A percentile compares a stretch with the other conserved stretches of the same genome.
Conservation (phyloP, 192 early-diverging fungal genomes). For the Ambispora gerdemannii region DNA sequence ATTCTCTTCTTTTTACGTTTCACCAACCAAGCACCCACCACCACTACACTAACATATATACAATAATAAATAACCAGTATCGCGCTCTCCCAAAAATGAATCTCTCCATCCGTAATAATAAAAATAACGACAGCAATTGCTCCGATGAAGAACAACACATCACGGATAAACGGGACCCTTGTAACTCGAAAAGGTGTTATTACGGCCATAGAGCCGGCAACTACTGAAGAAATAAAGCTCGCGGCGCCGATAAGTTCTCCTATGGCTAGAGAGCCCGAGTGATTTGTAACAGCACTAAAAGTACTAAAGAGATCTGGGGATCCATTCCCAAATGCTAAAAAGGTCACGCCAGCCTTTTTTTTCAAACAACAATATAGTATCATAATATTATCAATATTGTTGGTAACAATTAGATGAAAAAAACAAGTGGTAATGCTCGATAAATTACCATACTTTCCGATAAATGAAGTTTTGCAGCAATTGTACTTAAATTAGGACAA, state of each 20-base stretch:
- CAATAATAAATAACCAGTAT: conserved; percentile 57
- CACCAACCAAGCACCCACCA: conserved; percentile 53
- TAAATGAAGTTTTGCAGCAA: conserved; percentile 68
- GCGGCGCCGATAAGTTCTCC: conserved; percentile 91
- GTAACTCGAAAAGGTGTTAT: conserved; percentile 73
- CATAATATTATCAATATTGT: conserved; percentile 3
- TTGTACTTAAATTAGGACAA: conserved; percentile 83
- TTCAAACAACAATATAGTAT: too few species aligned
- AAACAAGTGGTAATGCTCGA: conserved; percentile 23
- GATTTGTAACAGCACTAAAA: conserved; percentile 69
- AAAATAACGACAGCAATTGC: conserved; percentile 53
- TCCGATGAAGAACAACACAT: conserved; percentile 72
- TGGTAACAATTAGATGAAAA: background rate
- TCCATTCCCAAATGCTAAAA: conserved; percentile 88
- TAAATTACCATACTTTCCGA: conserved; percentile 73
- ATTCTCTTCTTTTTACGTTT: conserved; percentile 38
- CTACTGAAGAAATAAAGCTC: conserved; percentile 78
- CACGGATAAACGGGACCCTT: conserved; percentile 70
- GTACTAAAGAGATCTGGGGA: conserved; percentile 91
- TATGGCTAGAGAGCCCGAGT: conserved; percentile 75
- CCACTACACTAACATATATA: conserved; percentile 59
- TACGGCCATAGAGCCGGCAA: conserved; percentile 80
- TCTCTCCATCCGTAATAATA: conserved; percentile 54
- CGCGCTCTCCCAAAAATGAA: conserved; percentile 54
- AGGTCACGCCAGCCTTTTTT: conserved; percentile 63